Base-by-base conservation (phyloP, 768 basidiomycete genomes). In the Tubosaeta brunneosetosa region DNA sequence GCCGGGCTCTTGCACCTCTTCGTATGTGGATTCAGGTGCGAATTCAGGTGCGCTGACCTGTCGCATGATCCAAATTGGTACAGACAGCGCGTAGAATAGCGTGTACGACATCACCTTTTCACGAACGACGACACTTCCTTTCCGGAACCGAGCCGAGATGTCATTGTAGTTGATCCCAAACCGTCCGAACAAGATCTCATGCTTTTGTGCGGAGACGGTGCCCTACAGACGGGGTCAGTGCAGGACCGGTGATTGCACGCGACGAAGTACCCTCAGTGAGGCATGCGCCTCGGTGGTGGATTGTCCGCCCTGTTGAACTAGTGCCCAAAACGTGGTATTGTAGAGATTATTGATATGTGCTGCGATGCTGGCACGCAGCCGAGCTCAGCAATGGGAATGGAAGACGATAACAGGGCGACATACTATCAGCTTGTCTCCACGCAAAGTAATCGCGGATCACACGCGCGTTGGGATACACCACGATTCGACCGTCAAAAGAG, bases 331-430 rank as follows among this genome's bases (percentile, higher is more conserved):
- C 0, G 74, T 76, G 0, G 97, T 97, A 64, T 99, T 99, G 73
- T 98, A 94, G 22, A 99, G 73, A 66, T 99, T 99, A 66, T 99
- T 99, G 66, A 98, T 88, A 66, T 99, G 97, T 0, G 97, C 94
- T 97, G 66, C 22, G 56, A 55, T 47, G 52, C 51, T 56, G 47
- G 46, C 57, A 49, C 49, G 49, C 58, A 59, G 59, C 60, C 47
- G 31, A 36, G 59, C 55, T 53, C 25, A 60, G 31, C 44, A 13
- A 47, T 33, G 22, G 37, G 44, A n/a, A 25, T n/a, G 25, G 16
- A 8, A 14, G 47, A n/a, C 5, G 11, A 5, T 2, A 40, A 19
- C 1, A 36, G 19, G 12, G 43, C 11, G 19, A 72, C 91, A 55
- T 63, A 95, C 95, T 95, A 65, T 98, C 95, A 0, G 87, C 89